Evolutionary conservation across 768 basidiomycete genomes (phyloP).

Genomic region (Sporobolomyces roseus): DNA sequence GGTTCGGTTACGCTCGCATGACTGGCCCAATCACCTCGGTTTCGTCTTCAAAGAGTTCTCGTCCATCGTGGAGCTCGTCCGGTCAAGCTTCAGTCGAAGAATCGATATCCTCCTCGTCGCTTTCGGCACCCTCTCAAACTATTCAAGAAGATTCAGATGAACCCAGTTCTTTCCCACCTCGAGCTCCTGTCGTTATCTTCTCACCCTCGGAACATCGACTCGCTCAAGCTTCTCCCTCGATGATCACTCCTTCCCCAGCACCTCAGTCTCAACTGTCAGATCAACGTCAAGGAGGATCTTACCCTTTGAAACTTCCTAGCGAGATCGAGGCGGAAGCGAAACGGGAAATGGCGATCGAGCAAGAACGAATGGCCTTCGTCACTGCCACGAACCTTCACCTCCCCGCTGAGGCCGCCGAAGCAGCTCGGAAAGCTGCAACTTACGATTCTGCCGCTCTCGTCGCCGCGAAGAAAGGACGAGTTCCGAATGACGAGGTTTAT

Average conservation of each 20-base stretch:
- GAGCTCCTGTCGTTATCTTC: conserved; percentile 37
- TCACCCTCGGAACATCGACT: conserved; percentile 41
- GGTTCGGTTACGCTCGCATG: conserved; percentile 85
- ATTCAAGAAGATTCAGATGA: conserved; percentile 40
- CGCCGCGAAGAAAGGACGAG: conserved; percentile 33
- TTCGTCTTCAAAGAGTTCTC: conserved; percentile 1
- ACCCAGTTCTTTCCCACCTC: conserved; percentile 19
- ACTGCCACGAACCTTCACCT: conserved; percentile 26
- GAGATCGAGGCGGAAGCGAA: background rate
- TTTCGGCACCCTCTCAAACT: conserved; percentile 1
- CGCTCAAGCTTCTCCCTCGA: conserved; percentile 28
- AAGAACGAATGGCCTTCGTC: conserved; percentile 26
- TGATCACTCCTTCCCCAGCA: conserved; percentile 2
- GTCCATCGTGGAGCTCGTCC: conserved; percentile 21
- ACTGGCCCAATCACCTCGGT: conserved; percentile 53
- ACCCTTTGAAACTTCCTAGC: conserved; percentile 2
- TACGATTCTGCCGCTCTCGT: background rate
- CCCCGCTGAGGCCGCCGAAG: conserved; percentile 3
- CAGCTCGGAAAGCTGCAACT: conserved; percentile 11
- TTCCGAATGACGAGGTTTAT: conserved; percentile 13
- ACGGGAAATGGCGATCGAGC: conserved; percentile 14
- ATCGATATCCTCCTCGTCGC: background rate
- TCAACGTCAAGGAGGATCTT: conserved; percentile 4
- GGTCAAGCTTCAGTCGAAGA: conserved; percentile 7
- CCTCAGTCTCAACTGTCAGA: conserved; percentile 14